Conservation (phyloP, 495 filamentous ascomycete genomes). For the Podospora pseudocomata region DNA sequence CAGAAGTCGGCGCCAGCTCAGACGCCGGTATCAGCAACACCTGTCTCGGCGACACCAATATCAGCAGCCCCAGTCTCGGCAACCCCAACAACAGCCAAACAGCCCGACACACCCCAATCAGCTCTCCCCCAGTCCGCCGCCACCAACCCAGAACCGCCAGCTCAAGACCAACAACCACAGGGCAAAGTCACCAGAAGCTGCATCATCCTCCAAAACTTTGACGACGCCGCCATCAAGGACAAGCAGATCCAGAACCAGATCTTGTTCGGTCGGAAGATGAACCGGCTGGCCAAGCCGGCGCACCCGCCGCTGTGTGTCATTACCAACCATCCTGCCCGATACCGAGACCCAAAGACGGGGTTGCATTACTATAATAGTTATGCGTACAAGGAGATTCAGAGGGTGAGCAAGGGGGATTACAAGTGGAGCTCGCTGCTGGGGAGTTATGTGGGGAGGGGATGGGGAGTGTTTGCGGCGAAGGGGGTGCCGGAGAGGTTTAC, state of each 20-base stretch:
- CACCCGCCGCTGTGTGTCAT: slow-evolving; percentile 64
- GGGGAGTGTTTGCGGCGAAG: slow-evolving; percentile 53
- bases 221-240: slow-evolving; percentile 51
- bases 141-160: slow-evolving; percentile 19
- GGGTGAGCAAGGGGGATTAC: slow-evolving; percentile 61
- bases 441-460: slow-evolving; percentile 69
- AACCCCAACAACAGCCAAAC: slow-evolving; percentile 11
- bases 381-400: slow-evolving; percentile 69
- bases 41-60: slow-evolving; percentile 14
- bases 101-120: slow-evolving; percentile 18
- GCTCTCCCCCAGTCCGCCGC: background rate
- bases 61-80: slow-evolving; percentile 13
- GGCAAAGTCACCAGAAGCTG: slow-evolving; percentile 45
- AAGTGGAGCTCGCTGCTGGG: slow-evolving; percentile 73
- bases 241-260: slow-evolving; percentile 53
- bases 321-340: slow-evolving; percentile 72
- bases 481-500: slow-evolving; percentile 69
- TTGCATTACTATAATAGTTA: slow-evolving; percentile 70
- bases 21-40: background rate
- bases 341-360: slow-evolving; percentile 71
- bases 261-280: slow-evolving; percentile 52
- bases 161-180: slow-evolving; percentile 15
- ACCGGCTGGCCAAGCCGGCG: slow-evolving; percentile 48
- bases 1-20: background rate
- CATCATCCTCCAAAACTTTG: slow-evolving; percentile 56